Conservation (phyloP, 176 grass and related monocot species). For the Stipa capillata region DNA sequence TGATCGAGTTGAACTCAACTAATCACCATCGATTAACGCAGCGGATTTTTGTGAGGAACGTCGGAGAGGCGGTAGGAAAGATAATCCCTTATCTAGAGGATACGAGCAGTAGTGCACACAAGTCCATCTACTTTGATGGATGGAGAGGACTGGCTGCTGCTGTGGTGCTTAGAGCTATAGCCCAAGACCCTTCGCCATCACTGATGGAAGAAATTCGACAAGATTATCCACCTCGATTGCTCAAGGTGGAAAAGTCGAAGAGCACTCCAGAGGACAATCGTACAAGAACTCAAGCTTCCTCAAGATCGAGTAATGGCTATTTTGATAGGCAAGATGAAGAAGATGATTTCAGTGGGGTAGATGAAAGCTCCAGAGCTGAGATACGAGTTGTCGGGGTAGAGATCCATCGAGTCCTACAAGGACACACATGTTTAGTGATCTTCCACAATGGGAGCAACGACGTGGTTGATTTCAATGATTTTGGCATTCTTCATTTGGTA, state of each 20-base stretch:
- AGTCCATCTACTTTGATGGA: background rate
- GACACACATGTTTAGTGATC: fast-evolving
- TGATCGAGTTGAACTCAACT: background rate
- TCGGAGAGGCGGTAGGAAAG: fast-evolving
- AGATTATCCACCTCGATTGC: background rate
- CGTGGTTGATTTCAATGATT: fast-evolving
- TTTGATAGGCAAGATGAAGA: background rate
- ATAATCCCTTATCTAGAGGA: background rate
- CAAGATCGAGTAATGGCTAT: fast-evolving
- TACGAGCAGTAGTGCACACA: background rate
- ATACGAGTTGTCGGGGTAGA: fast-evolving
- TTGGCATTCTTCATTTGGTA: fast-evolving
- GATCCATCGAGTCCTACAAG: fast-evolving
- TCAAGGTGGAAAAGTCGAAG: background rate
- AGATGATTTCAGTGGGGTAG: background rate
- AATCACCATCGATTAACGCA: background rate
- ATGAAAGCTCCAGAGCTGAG: background rate
- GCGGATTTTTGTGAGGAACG: background rate
- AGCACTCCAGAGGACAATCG: background rate
- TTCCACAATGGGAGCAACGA: background rate
- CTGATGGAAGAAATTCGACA: background rate
- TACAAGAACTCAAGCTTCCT: background rate
- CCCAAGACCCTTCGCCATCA: fast-evolving
- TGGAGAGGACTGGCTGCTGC: background rate
- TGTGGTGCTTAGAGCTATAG: background rate